Percentiles rank a stretch among this genome's conserved stretches.
phyloP scores from a whole-genome alignment of 331 rosid genomes.

The Pyracantha coccinea region DNA sequence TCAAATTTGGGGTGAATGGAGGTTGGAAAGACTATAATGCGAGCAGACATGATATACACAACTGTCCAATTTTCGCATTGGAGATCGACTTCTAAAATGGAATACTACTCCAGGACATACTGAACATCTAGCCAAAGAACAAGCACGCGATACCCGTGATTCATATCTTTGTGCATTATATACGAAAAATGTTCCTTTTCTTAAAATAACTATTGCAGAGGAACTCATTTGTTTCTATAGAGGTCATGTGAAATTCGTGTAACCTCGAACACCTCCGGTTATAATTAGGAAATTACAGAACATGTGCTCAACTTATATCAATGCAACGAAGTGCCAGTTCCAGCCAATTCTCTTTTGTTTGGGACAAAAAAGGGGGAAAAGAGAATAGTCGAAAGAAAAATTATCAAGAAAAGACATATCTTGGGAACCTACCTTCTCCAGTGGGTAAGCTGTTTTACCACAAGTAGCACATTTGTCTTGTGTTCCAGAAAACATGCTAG shows the following conservation, averaged over 20 bases:
- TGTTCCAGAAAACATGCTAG: conserved; percentile 96
- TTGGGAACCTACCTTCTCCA: conserved; percentile 72
- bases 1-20: too few relatives aligned
- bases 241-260: background rate
- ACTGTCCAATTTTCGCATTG: too few relatives aligned
- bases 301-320: background rate
- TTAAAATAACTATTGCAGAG: background rate
- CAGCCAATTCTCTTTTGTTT: background rate
- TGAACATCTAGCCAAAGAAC: too few relatives aligned
- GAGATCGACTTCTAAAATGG: too few relatives aligned
- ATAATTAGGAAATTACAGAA: background rate
- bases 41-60: too few relatives aligned
- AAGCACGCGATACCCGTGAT: too few relatives aligned
- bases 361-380: background rate
- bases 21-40: too few relatives aligned
- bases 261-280: background rate
- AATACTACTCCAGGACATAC: too few relatives aligned
- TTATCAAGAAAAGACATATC: background rate
- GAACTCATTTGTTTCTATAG: background rate
- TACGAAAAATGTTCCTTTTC: background rate
- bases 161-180: background rate
- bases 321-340: background rate
- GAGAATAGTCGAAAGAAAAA: background rate
- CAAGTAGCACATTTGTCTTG: conserved; percentile 97
- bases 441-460: conserved; percentile 89